Conservation (phyloP, 2,329 filamentous ascomycete genomes). For the Hypoxylon sp. region DNA sequence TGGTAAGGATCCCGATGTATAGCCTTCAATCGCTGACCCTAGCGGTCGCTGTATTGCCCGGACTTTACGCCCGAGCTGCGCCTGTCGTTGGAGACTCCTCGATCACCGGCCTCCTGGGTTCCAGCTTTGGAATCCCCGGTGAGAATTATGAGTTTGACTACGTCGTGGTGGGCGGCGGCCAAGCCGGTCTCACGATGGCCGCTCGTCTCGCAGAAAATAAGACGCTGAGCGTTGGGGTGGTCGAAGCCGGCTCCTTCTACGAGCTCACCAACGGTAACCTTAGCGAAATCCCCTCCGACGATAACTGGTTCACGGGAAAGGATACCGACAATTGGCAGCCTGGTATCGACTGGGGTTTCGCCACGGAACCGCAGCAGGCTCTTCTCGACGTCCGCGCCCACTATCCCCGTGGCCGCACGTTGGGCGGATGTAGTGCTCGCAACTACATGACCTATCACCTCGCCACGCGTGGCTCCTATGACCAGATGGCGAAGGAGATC, state of each 20-base stretch:
- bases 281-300: conserved; percentile 13
- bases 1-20: background rate
- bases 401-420: conserved; percentile 44
- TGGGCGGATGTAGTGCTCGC: conserved; percentile 43
- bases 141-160: conserved; percentile 29
- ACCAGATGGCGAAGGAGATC: conserved; percentile 39
- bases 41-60: background rate
- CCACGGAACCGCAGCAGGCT: conserved; percentile 34
- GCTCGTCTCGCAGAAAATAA: conserved; percentile 44
- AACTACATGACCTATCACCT: conserved; percentile 47
- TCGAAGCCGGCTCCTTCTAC: conserved; percentile 50
- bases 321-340: conserved; percentile 20
- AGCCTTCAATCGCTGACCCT: background rate
- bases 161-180: conserved; percentile 50
- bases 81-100: conserved; percentile 1
- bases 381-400: conserved; percentile 25
- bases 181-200: conserved; percentile 48
- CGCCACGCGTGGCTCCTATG: conserved; percentile 36
- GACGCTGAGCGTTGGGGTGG: conserved; percentile 45
- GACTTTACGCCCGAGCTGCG: background rate
- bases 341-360: conserved; percentile 40
- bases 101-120: background rate
- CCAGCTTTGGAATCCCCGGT: conserved; percentile 18
- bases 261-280: conserved; percentile 44
- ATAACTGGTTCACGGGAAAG: conserved; percentile 5